Conservation (phyloP, 202 grass and related monocot genomes). For the Carex sylvatica region DNA sequence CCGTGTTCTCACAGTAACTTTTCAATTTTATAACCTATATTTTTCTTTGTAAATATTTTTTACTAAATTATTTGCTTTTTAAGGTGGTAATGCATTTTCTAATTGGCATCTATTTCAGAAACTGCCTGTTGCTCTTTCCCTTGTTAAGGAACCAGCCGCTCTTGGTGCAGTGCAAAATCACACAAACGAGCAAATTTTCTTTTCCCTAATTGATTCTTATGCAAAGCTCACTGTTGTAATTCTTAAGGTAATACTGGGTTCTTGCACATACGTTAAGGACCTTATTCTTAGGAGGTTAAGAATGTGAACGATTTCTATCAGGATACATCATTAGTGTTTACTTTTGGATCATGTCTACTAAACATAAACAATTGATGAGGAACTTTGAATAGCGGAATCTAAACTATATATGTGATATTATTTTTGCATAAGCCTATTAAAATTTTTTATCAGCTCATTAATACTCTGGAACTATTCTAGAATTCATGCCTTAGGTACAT, state of each 20-base stretch:
- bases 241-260: slow-evolving; percentile 64
- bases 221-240: slow-evolving; percentile 70
- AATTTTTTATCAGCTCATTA: too few species aligned
- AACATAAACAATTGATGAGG: background rate
- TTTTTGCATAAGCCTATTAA: too few species aligned
- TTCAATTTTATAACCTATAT: slow-evolving; percentile 11
- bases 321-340: background rate
- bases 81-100: too few species aligned
- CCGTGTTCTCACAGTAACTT: slow-evolving; percentile 57
- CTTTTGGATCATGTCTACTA: background rate
- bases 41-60: slow-evolving; percentile 20
- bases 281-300: background rate
- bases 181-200: slow-evolving; percentile 53
- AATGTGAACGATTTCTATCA: background rate
- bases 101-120: too few species aligned
- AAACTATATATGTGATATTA: too few species aligned
- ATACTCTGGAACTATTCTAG: too few species aligned
- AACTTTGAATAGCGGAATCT: too few species aligned
- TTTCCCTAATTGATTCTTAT: slow-evolving; percentile 81
- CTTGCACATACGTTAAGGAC: background rate
- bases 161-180: slow-evolving; percentile 49
- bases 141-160: slow-evolving; percentile 60
- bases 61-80: too few species aligned
- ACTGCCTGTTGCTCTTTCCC: too few species aligned
- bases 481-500: background rate